A percentile compares a stretch with the other conserved stretches of the same genome.
These are phyloP conservation scores for Eimeria sp. DNA, from an alignment of 169 alveolate species.

Conservation along the genomic window DNA sequence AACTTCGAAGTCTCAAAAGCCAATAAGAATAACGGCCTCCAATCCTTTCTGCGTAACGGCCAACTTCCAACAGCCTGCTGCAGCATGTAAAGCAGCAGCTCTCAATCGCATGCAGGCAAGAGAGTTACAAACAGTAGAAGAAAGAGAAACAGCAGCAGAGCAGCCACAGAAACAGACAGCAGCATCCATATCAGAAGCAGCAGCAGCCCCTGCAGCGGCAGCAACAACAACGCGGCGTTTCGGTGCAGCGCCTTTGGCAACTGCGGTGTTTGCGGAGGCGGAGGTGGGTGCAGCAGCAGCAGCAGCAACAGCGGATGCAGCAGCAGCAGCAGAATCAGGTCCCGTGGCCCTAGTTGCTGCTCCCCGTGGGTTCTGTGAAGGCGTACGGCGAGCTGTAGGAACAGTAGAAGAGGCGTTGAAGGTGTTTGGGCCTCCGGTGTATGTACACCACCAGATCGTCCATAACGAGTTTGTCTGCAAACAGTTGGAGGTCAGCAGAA, in stretches of 20 bases:
- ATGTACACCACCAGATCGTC: slow-evolving; percentile 92
- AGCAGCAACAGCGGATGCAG: slow-evolving; percentile 23
- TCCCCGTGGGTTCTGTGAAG: slow-evolving; percentile 94
- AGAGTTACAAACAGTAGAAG: neutral
- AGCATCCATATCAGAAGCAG: neutral
- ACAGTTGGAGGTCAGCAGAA: slow-evolving; percentile 84
- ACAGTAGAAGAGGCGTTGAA: slow-evolving; percentile 92
- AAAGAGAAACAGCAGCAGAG: neutral
- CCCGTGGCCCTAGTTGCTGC: slow-evolving; percentile 85
- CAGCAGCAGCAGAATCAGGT: slow-evolving; percentile 19
- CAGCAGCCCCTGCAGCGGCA: neutral
- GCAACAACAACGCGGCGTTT: neutral
- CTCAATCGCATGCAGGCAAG: neutral
- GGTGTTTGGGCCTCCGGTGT: slow-evolving; percentile 89
- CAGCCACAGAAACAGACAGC: neutral
- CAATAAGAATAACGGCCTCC: neutral
- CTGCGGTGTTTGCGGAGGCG: slow-evolving; percentile 4
- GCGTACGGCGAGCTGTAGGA: slow-evolving; percentile 91
- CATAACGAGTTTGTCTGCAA: slow-evolving; percentile 92
- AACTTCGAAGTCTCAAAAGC: no score
- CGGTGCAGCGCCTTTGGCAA: slow-evolving; percentile 6
- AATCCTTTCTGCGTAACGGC: neutral
- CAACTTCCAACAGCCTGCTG: neutral
- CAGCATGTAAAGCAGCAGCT: neutral
- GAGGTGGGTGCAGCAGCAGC: slow-evolving; percentile 30